Base-by-base conservation (phyloP, 2,329 filamentous ascomycete species). In the Scytalidium lignicola region DNA sequence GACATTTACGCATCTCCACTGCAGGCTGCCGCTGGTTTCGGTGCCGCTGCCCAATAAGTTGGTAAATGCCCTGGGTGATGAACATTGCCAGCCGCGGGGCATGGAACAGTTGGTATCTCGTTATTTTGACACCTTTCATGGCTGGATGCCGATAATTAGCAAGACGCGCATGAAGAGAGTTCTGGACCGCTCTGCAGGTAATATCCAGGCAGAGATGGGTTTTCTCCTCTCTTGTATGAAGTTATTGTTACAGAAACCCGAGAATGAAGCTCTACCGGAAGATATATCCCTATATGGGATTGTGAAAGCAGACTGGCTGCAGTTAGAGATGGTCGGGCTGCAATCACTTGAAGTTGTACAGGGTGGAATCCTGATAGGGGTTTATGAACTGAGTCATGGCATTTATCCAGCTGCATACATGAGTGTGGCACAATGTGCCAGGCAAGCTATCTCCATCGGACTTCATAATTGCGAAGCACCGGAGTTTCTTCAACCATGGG, bases 41-140 rank as follows among this genome's bases (percentile, higher is more conserved):
- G 15, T 43, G 6, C 41, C 41, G 12, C 4, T 43, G 15, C 41
- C 41, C 15, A 43, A 13, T 37, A 13, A 37, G 5, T 5, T 37
- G 5, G 15, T 37, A 8, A 17, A 15, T 17, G 32, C 15, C 32
- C 32, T 37, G 32, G 15, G 32, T 17, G 32, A 37, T 17, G 32
- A 37, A n/a, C 15, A n/a, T 13, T 4, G n/a, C 5, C 10, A 37
- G 32, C 32, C 32, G 5, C 32, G 15, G 7, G 32, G 32, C n/a
- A 37, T 37, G 32, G 46, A 72, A 80, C 50, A 76, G 76, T 8
- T 71, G 67, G n/a, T 13, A 13, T 37, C 32, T 8, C 32, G 32
- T 9, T 37, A 37, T 37, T 37, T 37, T 37, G 32, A 37, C 12
- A 17, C 15, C 4, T 13, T 37, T 17, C 32, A 37, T 9, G 32